Conservation (phyloP, 2,329 filamentous ascomycete species). For the Ambrosiella xylebori region DNA sequence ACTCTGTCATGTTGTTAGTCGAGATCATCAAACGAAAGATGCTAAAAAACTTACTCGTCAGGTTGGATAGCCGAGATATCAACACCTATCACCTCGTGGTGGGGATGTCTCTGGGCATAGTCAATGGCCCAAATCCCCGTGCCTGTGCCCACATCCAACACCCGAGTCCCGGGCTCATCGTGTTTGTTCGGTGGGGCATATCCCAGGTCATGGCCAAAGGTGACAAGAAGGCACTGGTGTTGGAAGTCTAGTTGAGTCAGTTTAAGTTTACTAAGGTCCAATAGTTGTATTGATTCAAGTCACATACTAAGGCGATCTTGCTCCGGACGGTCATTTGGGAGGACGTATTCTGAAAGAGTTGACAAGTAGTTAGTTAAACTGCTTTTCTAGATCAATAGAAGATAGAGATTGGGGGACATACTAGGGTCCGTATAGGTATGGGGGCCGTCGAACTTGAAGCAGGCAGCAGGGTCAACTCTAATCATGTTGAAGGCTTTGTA, state of each 20-base stretch:
- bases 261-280: neutral
- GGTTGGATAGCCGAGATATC: conserved; percentile 1
- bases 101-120: neutral
- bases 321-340: neutral
- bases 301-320: neutral
- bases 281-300: neutral
- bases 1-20: neutral
- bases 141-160: neutral
- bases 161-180: neutral
- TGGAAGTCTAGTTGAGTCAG: neutral
- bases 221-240: neutral
- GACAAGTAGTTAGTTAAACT: neutral
- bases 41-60: neutral
- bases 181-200: neutral
- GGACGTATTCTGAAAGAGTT: neutral
- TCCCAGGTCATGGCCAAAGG: neutral
- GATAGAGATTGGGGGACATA: neutral
- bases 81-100: neutral
- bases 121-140: neutral
- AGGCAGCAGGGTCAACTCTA: neutral
- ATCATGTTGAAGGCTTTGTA: neutral
- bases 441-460: neutral
- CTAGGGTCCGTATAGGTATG: neutral
- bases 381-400: neutral
- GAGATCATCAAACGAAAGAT: neutral